phyloP scores from a whole-genome alignment of 768 basidiomycete species.

The Suillus paluster region DNA sequence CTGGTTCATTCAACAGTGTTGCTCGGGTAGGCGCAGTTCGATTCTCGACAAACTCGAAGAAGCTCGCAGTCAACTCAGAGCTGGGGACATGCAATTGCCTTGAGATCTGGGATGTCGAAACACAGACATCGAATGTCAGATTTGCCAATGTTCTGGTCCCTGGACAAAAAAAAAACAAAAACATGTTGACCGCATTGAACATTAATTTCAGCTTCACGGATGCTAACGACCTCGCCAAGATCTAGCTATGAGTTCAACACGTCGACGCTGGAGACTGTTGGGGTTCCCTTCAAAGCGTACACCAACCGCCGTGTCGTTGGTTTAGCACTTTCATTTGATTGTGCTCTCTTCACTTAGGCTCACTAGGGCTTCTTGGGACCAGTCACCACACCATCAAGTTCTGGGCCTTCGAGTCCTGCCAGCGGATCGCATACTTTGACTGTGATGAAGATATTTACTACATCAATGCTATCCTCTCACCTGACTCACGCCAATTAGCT shows the following conservation, averaged over 20 bases:
- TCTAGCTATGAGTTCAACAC: background rate
- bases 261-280: background rate
- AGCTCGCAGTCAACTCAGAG: background rate
- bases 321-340: background rate
- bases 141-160: background rate
- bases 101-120: background rate
- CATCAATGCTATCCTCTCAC: background rate
- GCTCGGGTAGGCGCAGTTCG: background rate
- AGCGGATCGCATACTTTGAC: background rate
- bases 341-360: background rate
- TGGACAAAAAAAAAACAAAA: background rate
- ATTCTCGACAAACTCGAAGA: background rate
- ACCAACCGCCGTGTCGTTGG: no score
- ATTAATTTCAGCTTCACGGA: background rate
- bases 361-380: no score
- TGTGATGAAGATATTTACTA: background rate
- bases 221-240: background rate
- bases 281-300: background rate
- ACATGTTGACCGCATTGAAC: background rate
- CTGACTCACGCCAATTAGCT: background rate
- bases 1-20: background rate
- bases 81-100: background rate
- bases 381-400: background rate
- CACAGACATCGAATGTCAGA: background rate
- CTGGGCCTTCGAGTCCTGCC: background rate